phyloP scores from a whole-genome alignment of 192 early-diverging fungal species.

The Entomortierella chlamydospora region DNA sequence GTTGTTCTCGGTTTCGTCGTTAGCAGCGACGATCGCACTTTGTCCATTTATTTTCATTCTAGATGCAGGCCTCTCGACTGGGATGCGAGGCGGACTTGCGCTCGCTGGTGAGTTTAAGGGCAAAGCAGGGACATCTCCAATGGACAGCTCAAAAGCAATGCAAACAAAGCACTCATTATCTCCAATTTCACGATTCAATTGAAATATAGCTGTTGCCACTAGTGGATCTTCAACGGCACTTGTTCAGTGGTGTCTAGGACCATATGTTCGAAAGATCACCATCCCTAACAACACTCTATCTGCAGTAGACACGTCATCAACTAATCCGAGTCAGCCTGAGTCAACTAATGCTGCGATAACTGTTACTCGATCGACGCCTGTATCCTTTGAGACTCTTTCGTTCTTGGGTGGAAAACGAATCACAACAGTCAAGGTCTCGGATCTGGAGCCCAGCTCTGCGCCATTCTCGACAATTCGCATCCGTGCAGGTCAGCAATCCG shows the following conservation, averaged over 20 bases:
- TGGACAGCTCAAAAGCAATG: too few species aligned
- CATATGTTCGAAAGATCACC: constrained; percentile 66
- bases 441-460: constrained; percentile 63
- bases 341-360: constrained; percentile 19
- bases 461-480: constrained; percentile 66
- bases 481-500: constrained; percentile 34
- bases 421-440: constrained; percentile 57
- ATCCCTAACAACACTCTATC: constrained; percentile 12
- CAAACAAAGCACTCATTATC: neutral
- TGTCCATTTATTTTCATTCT: constrained; percentile 65
- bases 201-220: constrained; percentile 58
- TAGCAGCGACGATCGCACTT: constrained; percentile 60
- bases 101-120: constrained; percentile 53
- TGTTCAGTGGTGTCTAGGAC: constrained; percentile 69
- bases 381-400: constrained; percentile 58
- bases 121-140: too few species aligned
- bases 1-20: constrained; percentile 65
- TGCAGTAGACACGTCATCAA: too few species aligned
- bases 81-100: constrained; percentile 59
- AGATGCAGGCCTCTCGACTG: constrained; percentile 61
- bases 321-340: neutral
- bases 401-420: constrained; percentile 47
- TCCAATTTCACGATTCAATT: neutral
- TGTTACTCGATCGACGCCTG: constrained; percentile 56
- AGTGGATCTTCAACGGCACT: constrained; percentile 67